Conservation (phyloP, 2,329 filamentous ascomycete genomes). For the Aspergillus fischeri region DNA sequence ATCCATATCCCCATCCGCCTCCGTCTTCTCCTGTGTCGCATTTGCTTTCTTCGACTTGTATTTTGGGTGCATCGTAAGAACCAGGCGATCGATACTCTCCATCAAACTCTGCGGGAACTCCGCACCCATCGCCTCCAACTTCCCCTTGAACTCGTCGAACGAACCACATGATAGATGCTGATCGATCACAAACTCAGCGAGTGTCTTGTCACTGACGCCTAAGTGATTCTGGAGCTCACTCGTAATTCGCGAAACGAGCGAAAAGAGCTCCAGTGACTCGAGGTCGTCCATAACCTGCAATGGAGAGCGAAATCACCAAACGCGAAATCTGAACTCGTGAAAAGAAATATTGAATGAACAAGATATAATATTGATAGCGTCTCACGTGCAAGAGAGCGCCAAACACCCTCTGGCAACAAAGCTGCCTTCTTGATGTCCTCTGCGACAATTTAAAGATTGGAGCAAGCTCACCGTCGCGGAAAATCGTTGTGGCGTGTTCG, state of each 20-base stretch:
- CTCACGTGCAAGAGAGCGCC: slow-evolving; percentile 15
- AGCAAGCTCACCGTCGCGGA: slow-evolving; percentile 25
- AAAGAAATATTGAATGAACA: neutral
- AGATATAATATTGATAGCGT: neutral
- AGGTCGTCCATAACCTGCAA: slow-evolving; percentile 73
- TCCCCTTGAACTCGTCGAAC: slow-evolving; percentile 69
- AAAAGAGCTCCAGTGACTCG: slow-evolving; percentile 84
- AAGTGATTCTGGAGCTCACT: slow-evolving; percentile 93
- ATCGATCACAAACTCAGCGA: slow-evolving; percentile 93
- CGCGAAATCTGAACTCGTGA: neutral
- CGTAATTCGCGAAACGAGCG: slow-evolving; percentile 89
- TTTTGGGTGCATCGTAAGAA: slow-evolving; percentile 85
- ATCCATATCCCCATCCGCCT: slow-evolving; percentile 42
- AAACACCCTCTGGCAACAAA: slow-evolving; percentile 17
- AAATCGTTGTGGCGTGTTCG: slow-evolving; percentile 32
- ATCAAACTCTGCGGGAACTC: slow-evolving; percentile 82
- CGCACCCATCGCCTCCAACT: slow-evolving; percentile 70
- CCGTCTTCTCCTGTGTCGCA: slow-evolving; percentile 31
- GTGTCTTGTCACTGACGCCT: slow-evolving; percentile 85
- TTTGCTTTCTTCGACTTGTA: slow-evolving; percentile 59
- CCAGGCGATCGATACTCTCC: slow-evolving; percentile 85
- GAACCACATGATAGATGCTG: slow-evolving; percentile 73
- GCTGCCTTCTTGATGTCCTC: slow-evolving; percentile 2
- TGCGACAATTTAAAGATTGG: slow-evolving; percentile 8
- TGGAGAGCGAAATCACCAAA: slow-evolving; percentile 1